phyloP scores from a whole-genome alignment of 2,329 filamentous ascomycete genomes.

The Coniochaeta sp. region DNA sequence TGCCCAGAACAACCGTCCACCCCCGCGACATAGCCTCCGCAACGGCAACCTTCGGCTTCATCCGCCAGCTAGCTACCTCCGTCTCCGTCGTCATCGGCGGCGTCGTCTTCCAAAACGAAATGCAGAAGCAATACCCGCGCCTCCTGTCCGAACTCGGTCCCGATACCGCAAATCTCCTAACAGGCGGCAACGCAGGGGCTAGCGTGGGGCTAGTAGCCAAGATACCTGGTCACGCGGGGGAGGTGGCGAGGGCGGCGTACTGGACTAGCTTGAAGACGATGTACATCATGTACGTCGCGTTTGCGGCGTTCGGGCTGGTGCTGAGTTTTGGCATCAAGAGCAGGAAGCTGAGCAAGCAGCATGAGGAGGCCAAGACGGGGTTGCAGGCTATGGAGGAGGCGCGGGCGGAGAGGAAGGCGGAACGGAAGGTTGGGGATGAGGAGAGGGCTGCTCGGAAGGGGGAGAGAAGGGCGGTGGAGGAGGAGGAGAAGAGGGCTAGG shows the following conservation, averaged over 20 bases:
- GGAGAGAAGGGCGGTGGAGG: background rate
- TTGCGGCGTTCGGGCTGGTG: slow-evolving; percentile 39
- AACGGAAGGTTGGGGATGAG: slow-evolving; percentile 3
- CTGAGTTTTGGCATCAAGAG: slow-evolving; percentile 41
- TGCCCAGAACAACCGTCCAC: slow-evolving; percentile 51
- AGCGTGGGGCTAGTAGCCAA: slow-evolving; percentile 50
- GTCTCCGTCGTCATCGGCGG: slow-evolving; percentile 52
- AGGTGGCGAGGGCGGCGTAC: slow-evolving; percentile 37
- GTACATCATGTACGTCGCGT: slow-evolving; percentile 49
- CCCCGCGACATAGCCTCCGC: slow-evolving; percentile 55
- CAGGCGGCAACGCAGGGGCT: slow-evolving; percentile 53
- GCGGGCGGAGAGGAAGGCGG: slow-evolving; percentile 14
- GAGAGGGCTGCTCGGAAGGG: slow-evolving; percentile 2
- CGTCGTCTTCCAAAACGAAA: slow-evolving; percentile 31
- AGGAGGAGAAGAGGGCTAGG: slow-evolving; percentile 3
- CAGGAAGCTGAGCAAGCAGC: slow-evolving; percentile 44
- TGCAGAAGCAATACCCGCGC: slow-evolving; percentile 25
- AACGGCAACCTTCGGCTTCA: slow-evolving; percentile 54
- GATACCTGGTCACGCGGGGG: slow-evolving; percentile 38
- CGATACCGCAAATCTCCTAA: slow-evolving; percentile 42
- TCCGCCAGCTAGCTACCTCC: slow-evolving; percentile 49
- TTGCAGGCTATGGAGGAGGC: slow-evolving; percentile 31
- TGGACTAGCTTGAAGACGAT: slow-evolving; percentile 44
- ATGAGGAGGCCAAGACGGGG: slow-evolving; percentile 53
- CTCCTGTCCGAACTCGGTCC: slow-evolving; percentile 21